Conservation (phyloP, 1,284 basidiomycete genomes). For the Pyrrhoderma lamaoense region DNA sequence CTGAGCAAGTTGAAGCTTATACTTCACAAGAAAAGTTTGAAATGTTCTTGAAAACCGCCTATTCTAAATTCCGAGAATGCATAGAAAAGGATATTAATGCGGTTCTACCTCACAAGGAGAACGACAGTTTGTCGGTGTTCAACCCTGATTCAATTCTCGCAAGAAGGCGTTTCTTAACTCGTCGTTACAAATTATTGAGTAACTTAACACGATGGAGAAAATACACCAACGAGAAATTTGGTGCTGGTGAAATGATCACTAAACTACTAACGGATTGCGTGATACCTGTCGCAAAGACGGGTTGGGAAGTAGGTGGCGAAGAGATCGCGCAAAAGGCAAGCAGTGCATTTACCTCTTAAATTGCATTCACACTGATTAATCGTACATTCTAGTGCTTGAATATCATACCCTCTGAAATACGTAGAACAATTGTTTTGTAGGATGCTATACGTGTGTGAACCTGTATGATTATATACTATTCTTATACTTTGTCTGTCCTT, state of each 20-base stretch:
- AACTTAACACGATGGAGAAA: constrained; percentile 75
- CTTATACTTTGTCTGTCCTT: too few relatives aligned
- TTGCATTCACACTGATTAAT: neutral
- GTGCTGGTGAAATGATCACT: constrained; percentile 48
- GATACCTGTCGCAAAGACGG: constrained; percentile 60
- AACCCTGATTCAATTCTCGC: constrained; percentile 72
- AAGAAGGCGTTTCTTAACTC: constrained; percentile 60
- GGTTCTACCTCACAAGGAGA: constrained; percentile 35
- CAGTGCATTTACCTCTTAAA: too few relatives aligned
- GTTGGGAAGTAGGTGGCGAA: constrained; percentile 87
- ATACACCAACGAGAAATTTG: constrained; percentile 57
- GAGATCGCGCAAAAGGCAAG: constrained; percentile 58
- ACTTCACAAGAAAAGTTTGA: constrained; percentile 72
- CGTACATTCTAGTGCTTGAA: constrained; percentile 1
- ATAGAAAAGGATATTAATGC: constrained; percentile 41
- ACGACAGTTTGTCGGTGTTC: constrained; percentile 45
- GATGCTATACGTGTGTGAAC: too few relatives aligned
- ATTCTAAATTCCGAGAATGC: constrained; percentile 50
- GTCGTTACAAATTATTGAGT: constrained; percentile 65
- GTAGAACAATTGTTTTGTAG: neutral
- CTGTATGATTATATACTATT: too few relatives aligned
- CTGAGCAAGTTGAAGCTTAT: constrained; percentile 76
- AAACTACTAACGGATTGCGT: constrained; percentile 57
- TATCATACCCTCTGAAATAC: constrained; percentile 13
- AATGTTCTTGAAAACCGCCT: constrained; percentile 58